These are phyloP conservation scores for Myxozyma lipomycoides DNA, from an alignment of 805 yeast species.

Conservation along the genomic window DNA sequence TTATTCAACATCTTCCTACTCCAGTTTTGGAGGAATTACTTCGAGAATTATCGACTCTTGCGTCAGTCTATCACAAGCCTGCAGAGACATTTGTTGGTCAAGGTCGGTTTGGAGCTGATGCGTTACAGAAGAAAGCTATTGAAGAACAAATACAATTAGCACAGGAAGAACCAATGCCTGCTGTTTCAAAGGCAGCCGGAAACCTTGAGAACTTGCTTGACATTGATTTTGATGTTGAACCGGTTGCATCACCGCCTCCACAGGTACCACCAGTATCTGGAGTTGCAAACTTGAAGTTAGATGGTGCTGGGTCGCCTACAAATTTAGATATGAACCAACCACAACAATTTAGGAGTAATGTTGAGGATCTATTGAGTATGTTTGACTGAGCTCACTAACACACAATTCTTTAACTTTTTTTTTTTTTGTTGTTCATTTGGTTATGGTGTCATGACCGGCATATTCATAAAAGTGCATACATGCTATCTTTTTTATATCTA, in stretches of 20 bases:
- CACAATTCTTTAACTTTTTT: not conserved
- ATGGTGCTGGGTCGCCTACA: constrained; percentile 40
- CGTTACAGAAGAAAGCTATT: constrained; percentile 48
- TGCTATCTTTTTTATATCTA: no score
- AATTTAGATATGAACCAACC: constrained; percentile 21
- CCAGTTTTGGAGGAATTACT: constrained; percentile 63
- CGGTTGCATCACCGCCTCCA: constrained; percentile 24
- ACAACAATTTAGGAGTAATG: constrained; percentile 26
- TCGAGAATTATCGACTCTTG: constrained; percentile 73
- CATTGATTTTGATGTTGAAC: constrained; percentile 63
- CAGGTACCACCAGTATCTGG: constrained; percentile 40
- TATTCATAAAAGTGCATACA: no score
- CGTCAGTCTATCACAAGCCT: constrained; percentile 88
- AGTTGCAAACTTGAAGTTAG: constrained; percentile 68
- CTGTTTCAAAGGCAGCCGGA: constrained; percentile 38
- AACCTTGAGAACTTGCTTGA: constrained; percentile 81
- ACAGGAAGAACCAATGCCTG: constrained; percentile 56
- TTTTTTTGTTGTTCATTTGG: not conserved
- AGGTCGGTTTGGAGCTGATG: constrained; percentile 42
- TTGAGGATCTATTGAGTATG: constrained; percentile 26
- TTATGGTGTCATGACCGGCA: not conserved
- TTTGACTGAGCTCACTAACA: constrained; percentile 13
- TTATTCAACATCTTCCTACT: constrained; percentile 68
- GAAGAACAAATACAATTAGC: constrained; percentile 79
- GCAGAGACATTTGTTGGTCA: constrained; percentile 56